Evolutionary conservation across 1,284 basidiomycete species (phyloP).

Genomic region (Gomphus sp.): DNA sequence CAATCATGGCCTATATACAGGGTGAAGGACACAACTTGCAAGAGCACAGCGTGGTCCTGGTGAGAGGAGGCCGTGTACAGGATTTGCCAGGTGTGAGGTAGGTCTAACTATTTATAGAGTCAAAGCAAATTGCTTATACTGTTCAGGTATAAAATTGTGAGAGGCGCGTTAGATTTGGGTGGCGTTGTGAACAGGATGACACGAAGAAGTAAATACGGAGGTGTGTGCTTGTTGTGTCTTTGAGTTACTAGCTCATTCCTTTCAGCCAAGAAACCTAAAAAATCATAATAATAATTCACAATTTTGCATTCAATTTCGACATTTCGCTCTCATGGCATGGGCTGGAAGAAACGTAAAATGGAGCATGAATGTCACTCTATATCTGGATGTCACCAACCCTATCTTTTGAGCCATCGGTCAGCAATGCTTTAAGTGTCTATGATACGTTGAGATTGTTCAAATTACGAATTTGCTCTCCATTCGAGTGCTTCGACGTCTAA

Average conservation of each 20-base stretch:
- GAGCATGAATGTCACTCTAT: neutral
- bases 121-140: constrained; percentile 1
- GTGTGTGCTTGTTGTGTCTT: constrained; percentile 37
- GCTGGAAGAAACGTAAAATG: neutral
- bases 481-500: too few relatives aligned
- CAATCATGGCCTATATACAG: constrained; percentile 89
- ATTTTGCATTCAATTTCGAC: neutral
- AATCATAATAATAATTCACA: constrained; percentile 28
- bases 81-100: constrained; percentile 96
- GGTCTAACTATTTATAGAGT: constrained; percentile 21
- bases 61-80: constrained; percentile 92
- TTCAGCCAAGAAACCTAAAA: constrained; percentile 78
- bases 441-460: too few relatives aligned
- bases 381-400: too few relatives aligned
- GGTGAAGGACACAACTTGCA: constrained; percentile 98
- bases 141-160: constrained; percentile 83
- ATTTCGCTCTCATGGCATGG: neutral
- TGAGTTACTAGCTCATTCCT: constrained; percentile 7
- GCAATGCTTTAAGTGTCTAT: too few relatives aligned
- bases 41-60: constrained; percentile 93
- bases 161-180: constrained; percentile 88
- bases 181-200: constrained; percentile 82
- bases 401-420: too few relatives aligned
- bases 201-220: constrained; percentile 89
- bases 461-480: too few relatives aligned